Base-by-base conservation (phyloP, 495 filamentous ascomycete species). In the Jackrogersella multiformis region DNA sequence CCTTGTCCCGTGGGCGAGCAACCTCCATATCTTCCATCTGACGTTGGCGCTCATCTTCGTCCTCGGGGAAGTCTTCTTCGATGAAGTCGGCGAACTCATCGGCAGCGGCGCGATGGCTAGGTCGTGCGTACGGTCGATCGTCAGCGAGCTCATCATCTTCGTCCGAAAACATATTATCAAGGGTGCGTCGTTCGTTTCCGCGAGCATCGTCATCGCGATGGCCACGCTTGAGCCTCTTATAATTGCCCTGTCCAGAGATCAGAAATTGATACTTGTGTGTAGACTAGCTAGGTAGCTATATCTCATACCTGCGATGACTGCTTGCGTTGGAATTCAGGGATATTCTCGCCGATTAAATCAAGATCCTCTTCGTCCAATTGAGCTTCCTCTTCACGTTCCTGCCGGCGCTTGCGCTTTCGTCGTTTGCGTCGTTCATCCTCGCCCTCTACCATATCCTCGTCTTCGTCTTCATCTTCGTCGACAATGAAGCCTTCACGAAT, bases 11-110 rank as follows among this genome's bases (percentile, higher is more conserved):
- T 1, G 93, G 89, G 34, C 90, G 85, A 56, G 89, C 89, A 59
- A 97, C 91, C 68, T 96, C 95, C 69, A 88, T 83, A 63, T 98
- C 95, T 71, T 97, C 95, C 52, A 90, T 88, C 60, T 91, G 85
- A 42, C 85, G 87, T 51, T 89, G 88, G 16, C 84, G 81, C 68
- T 94, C 86, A 38, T 86, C 92, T 56, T 95, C 93, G 61, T 97
- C 93, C 60, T 92, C 93, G 36, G 93, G 90, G 55, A 90, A 93
- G 68, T 97, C 95, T 64, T 97, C 92, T 70, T 97, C 94, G 71
- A 99, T 99, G 79, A 99, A 99, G 73, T 93, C 95, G 53, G 91
- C 95, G 72, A 98, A 93, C 73, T 99, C 95, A 73, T 97, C 92
- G 21, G 85, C 86, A 45, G 86, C 77, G n/a, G 80, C 75, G 80